A percentile compares a stretch with the other conserved stretches of the same genome.
These are phyloP conservation scores for Chrysanthemum lavandulifolium DNA, from an alignment of 129 eudicot genomes.

Conservation along the genomic window DNA sequence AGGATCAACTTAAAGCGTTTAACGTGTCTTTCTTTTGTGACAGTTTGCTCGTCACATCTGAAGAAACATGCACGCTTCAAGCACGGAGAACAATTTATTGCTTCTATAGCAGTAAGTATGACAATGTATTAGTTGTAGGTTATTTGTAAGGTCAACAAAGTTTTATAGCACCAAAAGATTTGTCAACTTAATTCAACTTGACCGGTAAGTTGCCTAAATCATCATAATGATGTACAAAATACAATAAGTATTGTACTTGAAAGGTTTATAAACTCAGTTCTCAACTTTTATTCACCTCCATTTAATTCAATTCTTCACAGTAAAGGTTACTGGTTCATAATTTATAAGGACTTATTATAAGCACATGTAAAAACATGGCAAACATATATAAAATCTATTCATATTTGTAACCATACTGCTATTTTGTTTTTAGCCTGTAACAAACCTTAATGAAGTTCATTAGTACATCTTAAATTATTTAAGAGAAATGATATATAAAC, in stretches of 20 bases:
- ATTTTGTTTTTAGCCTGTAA: background rate
- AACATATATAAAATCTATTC: background rate
- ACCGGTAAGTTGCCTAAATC: background rate
- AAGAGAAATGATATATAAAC: no score
- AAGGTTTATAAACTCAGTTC: slow-evolving; percentile 16
- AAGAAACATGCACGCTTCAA: no score
- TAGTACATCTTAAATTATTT: background rate
- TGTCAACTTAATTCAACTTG: slow-evolving; percentile 11
- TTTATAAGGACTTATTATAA: background rate
- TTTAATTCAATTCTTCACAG: no score
- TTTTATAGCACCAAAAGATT: background rate
- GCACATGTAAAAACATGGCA: background rate
- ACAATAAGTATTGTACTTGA: slow-evolving; percentile 5
- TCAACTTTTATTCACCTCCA: background rate
- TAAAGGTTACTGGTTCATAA: background rate
- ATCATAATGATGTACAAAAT: no score
- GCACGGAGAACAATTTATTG: no score
- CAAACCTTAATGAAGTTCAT: background rate
- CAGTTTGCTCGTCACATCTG: no score
- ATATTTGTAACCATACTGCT: background rate
- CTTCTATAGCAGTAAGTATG: no score
- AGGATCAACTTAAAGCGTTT: no score
- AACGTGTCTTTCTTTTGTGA: no score
- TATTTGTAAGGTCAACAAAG: background rate
- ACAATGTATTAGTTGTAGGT: background rate